Conservation (phyloP, 1,284 basidiomycete genomes). For the Singerocomus rubriflavus region DNA sequence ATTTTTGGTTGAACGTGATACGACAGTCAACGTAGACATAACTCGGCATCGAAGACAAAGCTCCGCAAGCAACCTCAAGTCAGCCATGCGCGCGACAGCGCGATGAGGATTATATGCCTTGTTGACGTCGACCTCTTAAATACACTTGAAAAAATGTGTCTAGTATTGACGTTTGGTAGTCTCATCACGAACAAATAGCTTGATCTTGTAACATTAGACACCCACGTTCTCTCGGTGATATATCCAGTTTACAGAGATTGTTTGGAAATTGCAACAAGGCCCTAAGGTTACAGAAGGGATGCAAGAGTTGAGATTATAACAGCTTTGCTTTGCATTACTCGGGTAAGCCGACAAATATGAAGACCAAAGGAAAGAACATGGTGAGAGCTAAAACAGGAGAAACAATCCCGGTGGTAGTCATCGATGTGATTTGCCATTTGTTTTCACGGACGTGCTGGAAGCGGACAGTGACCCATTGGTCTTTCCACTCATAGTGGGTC, state of each 20-base stretch:
- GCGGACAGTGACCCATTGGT: constrained; percentile 42
- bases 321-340: constrained; percentile 24
- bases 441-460: constrained; percentile 32
- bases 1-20: constrained; percentile 29
- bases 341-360: constrained; percentile 24
- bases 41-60: constrained; percentile 33
- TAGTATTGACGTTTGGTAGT: constrained; percentile 1
- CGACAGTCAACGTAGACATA: constrained; percentile 24
- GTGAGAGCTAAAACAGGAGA: constrained; percentile 8
- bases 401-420: constrained; percentile 17
- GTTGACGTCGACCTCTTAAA: constrained; percentile 6
- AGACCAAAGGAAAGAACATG: constrained; percentile 8
- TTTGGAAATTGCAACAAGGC: constrained; percentile 15
- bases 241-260: constrained; percentile 18
- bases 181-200: constrained; percentile 3
- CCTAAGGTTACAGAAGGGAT: constrained; percentile 26
- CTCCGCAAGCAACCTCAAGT: constrained; percentile 31
- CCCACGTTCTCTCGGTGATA: constrained; percentile 13
- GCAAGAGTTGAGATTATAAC: constrained; percentile 27
- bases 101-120: constrained; percentile 17
- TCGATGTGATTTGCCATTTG: constrained; percentile 34
- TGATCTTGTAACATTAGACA: constrained; percentile 29
- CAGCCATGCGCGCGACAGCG: constrained; percentile 29
- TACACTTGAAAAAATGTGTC: constrained; percentile 12
- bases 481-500: constrained; percentile 46